A percentile compares a stretch with the other conserved stretches of the same genome.
Conservation (phyloP, 768 basidiomycete genomes). For the Leccinum ochraceum region DNA sequence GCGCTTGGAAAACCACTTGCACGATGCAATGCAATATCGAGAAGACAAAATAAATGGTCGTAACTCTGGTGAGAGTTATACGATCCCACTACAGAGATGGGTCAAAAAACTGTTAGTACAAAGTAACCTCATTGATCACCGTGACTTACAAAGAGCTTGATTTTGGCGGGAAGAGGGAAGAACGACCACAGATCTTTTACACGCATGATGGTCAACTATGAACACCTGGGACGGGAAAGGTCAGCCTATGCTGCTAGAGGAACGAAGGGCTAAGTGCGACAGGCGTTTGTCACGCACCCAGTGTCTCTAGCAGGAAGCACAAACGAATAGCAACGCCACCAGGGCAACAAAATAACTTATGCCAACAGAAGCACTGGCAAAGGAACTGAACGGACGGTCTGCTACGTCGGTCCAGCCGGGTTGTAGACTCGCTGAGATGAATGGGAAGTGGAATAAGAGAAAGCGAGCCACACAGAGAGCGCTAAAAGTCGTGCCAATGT, state of each 20-base stretch:
- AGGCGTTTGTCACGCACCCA: conserved; percentile 5
- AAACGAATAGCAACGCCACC: conserved; percentile 43
- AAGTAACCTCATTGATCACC: not conserved
- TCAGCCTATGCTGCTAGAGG: not conserved
- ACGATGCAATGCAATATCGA: conserved; percentile 64
- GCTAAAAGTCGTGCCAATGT: not conserved
- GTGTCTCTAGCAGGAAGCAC: not conserved
- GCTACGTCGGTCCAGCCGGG: conserved; percentile 39
- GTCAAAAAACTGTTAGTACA: not conserved
- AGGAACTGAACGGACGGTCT: conserved; percentile 17
- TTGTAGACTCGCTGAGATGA: conserved; percentile 21
- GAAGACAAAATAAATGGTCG: conserved; percentile 65
- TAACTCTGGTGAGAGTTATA: conserved; percentile 66
- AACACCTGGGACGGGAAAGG: not conserved
- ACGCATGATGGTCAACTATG: conserved; percentile 40
- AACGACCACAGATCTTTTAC: conserved; percentile 40
- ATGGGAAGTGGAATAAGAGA: conserved; percentile 16
- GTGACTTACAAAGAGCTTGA: conserved; percentile 50
- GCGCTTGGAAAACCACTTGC: conserved; percentile 68
- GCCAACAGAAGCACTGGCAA: conserved; percentile 10
- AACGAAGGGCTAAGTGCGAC: not conserved
- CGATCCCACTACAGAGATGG: conserved; percentile 56
- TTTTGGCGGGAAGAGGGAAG: conserved; percentile 39
- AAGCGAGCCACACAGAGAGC: not conserved
- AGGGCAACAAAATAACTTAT: conserved; percentile 36